Evolutionary conservation across 345 rosid species (phyloP).

Genomic region (Turritis glabra): DNA sequence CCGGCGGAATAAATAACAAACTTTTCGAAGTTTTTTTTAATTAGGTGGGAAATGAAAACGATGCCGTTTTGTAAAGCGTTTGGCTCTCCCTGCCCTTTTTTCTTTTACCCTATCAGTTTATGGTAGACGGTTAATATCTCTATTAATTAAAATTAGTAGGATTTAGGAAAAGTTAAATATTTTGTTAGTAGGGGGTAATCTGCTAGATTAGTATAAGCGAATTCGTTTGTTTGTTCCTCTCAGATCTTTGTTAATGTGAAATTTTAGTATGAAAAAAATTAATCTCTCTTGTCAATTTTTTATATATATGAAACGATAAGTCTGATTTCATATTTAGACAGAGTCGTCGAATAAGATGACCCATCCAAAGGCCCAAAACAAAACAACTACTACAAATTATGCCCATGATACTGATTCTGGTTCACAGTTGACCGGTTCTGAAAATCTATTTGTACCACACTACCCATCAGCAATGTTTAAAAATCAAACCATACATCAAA

Average conservation of each 20-base stretch:
- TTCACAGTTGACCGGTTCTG: no score
- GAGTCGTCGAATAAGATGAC: background rate
- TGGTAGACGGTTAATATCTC: conserved; percentile 30
- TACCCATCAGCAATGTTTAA: background rate
- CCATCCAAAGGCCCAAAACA: conserved; percentile 2
- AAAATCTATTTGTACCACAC: background rate
- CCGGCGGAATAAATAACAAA: conserved; percentile 43
- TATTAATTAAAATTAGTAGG: conserved; percentile 19
- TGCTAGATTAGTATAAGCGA: conserved; percentile 25
- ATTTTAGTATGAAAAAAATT: background rate
- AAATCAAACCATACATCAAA: background rate
- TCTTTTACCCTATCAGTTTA: conserved; percentile 12
- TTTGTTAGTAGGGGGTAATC: background rate
- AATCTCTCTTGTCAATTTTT: background rate
- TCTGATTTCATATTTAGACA: background rate
- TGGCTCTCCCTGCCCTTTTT: conserved; percentile 25
- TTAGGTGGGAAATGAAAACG: conserved; percentile 34
- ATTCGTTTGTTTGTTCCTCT: conserved; percentile 35
- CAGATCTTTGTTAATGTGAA: conserved; percentile 17
- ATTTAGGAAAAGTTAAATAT: conserved; percentile 27
- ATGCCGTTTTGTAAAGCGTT: conserved; percentile 39
- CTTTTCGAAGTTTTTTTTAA: conserved; percentile 1
- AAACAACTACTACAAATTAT: background rate
- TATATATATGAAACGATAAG: background rate
- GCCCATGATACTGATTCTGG: background rate